Evolutionary conservation across 768 basidiomycete species (phyloP), one percentile per base, ranked within the genome.

Genomic region (Macrolepiota albuminosa): DNA sequence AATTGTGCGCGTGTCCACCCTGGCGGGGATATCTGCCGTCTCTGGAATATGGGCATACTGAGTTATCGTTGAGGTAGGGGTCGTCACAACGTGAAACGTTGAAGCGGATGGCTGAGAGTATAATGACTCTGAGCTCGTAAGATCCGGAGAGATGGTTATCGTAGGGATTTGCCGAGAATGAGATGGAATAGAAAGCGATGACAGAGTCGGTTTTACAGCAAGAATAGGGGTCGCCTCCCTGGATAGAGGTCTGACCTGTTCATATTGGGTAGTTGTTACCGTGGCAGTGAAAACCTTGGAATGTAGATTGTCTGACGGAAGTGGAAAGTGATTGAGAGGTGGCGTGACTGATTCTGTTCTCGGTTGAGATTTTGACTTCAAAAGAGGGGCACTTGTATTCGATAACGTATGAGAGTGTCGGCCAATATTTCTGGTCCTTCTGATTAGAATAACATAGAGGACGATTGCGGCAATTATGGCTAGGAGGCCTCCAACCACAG

Each of bases 91-190:
- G 14, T 54, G 29, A 13, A 45, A 18, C 37, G 61, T 18, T 16
- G 53, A 29, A 42, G 57, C 57, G 14, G 63, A 60, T 18, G 42
- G 53, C 40, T 67, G 64, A 26, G 66, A 67, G n/a, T 67, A 65
- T 13, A 60, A 3, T 5, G 66, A 67, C 18, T 58, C 56, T n/a
- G 62, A 60, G 5, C 16, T 24, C 16, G 50, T 53, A 16, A 58
- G 54, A 2, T 11, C 31, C 9, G 56, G 26, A 37, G 42, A n/a
- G 4, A 40, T 37, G 24, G 21, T 21, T 36, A 39, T 7, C 1
- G 21, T 31, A 7, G 40, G 24, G 29, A 14, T 16, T 9, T 24
- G 5, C 24, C 9, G 6, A 33, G n/a, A 31, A 24, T 26, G 5
- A 18, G 57, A 21, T 21, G 60, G 60, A 16, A 61, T 56, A 37